These are phyloP conservation scores for Thuja plicata DNA, from an alignment of 83 land plant species.

Conservation along the genomic window DNA sequence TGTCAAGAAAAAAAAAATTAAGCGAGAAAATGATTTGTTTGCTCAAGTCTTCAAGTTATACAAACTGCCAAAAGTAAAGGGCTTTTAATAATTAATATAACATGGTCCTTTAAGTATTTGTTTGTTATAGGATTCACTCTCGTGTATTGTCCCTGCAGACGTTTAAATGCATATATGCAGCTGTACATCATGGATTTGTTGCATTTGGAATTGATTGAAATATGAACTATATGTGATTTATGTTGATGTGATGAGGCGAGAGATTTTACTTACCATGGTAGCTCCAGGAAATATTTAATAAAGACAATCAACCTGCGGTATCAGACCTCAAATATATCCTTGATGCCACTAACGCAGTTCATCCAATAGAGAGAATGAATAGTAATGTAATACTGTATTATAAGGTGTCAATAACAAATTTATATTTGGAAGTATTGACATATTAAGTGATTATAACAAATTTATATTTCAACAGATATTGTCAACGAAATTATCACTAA, in stretches of 20 bases:
- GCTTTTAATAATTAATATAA: background rate
- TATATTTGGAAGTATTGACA: background rate
- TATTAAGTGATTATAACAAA: background rate
- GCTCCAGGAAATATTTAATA: constrained; percentile 1
- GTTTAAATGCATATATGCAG: background rate
- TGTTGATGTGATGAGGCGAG: background rate
- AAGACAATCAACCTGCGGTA: background rate
- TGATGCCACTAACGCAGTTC: background rate
- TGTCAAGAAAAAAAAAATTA: background rate
- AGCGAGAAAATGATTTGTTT: background rate
- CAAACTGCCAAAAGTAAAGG: background rate
- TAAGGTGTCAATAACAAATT: background rate
- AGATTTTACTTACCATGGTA: background rate
- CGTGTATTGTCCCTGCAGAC: background rate
- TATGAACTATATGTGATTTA: background rate
- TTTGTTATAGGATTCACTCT: background rate
- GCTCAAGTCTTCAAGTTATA: background rate
- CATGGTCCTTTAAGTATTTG: background rate
- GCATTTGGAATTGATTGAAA: background rate
- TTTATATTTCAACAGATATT: background rate
- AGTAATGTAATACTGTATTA: background rate
- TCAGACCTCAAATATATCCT: background rate
- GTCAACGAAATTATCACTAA: background rate
- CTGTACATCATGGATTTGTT: background rate
- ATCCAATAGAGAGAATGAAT: background rate